These are phyloP conservation scores for Juglanconis oblonga DNA, from an alignment of 2,329 filamentous ascomycete genomes.

Conservation along the genomic window DNA sequence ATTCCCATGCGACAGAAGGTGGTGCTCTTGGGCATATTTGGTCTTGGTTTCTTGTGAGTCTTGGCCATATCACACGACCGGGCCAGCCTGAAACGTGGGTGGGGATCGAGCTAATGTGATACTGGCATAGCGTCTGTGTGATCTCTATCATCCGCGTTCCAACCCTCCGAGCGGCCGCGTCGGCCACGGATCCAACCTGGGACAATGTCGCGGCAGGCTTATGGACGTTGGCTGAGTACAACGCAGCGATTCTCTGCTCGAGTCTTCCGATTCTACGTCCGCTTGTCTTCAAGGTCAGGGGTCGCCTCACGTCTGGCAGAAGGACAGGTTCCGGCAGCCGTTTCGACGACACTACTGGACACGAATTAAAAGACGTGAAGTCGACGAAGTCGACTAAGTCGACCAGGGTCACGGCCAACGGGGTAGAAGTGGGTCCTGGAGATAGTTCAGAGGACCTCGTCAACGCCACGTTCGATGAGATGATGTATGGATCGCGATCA, in stretches of 20 bases:
- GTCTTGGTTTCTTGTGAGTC: constrained; percentile 31
- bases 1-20: constrained; percentile 26
- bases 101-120: no score
- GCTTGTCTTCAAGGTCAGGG: constrained; percentile 18
- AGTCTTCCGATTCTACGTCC: constrained; percentile 29
- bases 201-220: constrained; percentile 29
- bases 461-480: not conserved
- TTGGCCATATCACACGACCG: no score
- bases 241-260: constrained; percentile 28
- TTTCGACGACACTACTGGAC: no score
- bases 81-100: not conserved
- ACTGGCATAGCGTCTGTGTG: constrained; percentile 28
- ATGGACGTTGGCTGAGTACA: constrained; percentile 31
- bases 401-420: no score
- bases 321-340: no score
- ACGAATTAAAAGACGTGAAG: not conserved
- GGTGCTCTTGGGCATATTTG: constrained; percentile 28
- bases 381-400: no score
- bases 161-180: constrained; percentile 27
- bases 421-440: no score
- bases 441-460: constrained; percentile 7
- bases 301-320: no score
- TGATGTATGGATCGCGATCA: not conserved
- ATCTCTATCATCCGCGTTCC: constrained; percentile 32
- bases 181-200: constrained; percentile 28